Base-by-base conservation (phyloP, 805 yeast species). In the Candida glaebosa region DNA sequence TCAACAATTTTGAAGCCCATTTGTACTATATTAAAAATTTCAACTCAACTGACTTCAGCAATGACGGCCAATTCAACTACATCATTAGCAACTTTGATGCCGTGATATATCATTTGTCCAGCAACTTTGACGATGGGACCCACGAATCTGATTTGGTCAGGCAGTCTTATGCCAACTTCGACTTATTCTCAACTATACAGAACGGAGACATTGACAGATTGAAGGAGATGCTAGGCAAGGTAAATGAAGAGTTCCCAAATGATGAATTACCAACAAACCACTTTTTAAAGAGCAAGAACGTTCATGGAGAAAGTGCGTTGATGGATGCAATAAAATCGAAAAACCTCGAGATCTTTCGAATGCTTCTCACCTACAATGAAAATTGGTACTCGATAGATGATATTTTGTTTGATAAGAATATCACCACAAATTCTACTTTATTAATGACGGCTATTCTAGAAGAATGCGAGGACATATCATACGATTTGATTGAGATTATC, bases 1-100 rank as follows among this genome's bases (percentile, higher is more conserved):
- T 85, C 2, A 67, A 67, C 3, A 63, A 81, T 50, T 55, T 88
- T 18, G 82, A 78, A 48, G 73, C 78, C 2, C 89, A 85, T 48
- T 55, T 90, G 8, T 71, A 65, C 35, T 88, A 87, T 56, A 73
- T 89, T 38, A 78, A 79, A 46, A 66, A 73, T 31, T 87, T 84
- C 53, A 73, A 82, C 17, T 65, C 64, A 2, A 48, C 53, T 0
- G 60, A 59, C 31, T 37, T 36, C 35, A 30, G 54, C 2, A 50
- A 53, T n/a, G 70, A 69, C 31, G 96, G 96, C 0, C 67, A 77
- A 18, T 58, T 76, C 22, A 95, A 87, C 8, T 91, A 91, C 57
- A 82, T 89, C 1, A 49, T 88, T 10, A 83, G 96, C 34, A 87
- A 96, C 4, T 67, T 89, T 34, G 96, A 89, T 51, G 96, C 89